A percentile compares a stretch with the other conserved stretches of the same genome.
These are phyloP conservation scores for Aspergillus viridinutans DNA, from an alignment of 2,329 filamentous ascomycete genomes.

Conservation along the genomic window DNA sequence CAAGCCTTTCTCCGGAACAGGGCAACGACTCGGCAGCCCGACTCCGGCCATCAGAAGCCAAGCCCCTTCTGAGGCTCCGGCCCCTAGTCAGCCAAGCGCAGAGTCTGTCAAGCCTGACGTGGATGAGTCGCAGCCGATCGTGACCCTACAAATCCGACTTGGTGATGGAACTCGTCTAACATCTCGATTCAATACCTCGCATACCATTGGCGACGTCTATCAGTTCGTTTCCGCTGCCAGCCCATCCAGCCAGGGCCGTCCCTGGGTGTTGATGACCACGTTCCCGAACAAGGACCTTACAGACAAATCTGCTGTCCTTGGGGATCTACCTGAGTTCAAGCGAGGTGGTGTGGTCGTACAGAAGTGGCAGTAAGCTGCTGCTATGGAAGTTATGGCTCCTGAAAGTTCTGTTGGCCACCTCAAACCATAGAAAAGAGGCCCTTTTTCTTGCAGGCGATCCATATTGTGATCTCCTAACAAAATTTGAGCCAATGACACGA, in stretches of 20 bases:
- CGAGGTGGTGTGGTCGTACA: slow-evolving; percentile 49
- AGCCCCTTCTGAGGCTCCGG: slow-evolving; percentile 27
- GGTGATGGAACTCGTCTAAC: slow-evolving; percentile 59
- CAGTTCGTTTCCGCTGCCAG: slow-evolving; percentile 55
- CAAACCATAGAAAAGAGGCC: neutral
- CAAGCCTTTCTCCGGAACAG: slow-evolving; percentile 57
- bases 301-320: slow-evolving; percentile 48
- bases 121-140: slow-evolving; percentile 54
- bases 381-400: neutral
- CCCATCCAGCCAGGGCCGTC: slow-evolving; percentile 44
- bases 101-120: slow-evolving; percentile 44
- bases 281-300: slow-evolving; percentile 61
- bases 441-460: neutral
- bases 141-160: slow-evolving; percentile 60
- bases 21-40: slow-evolving; percentile 60
- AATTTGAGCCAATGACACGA: neutral
- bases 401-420: neutral
- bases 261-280: slow-evolving; percentile 61
- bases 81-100: slow-evolving; percentile 15
- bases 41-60: slow-evolving; percentile 50
- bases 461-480: neutral
- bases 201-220: slow-evolving; percentile 63
- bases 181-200: slow-evolving; percentile 61
- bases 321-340: slow-evolving; percentile 48
- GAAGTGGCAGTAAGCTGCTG: slow-evolving; percentile 39